These are phyloP conservation scores for Amanita bisporigera DNA, from an alignment of 1,284 basidiomycete species.

Conservation along the genomic window DNA sequence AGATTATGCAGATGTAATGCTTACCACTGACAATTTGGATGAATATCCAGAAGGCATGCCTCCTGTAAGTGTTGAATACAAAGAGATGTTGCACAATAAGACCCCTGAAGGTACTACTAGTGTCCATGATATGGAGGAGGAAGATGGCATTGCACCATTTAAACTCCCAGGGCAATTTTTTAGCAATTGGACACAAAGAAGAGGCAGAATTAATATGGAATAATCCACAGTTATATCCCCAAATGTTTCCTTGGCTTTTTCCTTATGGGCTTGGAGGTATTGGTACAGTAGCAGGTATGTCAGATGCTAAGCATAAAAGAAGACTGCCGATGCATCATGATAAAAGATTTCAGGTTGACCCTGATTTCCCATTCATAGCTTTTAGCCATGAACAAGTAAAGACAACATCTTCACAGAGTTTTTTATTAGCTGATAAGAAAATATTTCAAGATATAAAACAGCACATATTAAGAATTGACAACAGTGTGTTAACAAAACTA, in stretches of 20 bases:
- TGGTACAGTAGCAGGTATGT: background rate
- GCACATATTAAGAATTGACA: background rate
- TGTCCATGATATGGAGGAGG: background rate
- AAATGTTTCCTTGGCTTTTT: background rate
- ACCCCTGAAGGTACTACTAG: no score
- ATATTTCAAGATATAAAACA: background rate
- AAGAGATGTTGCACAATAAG: background rate
- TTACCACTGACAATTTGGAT: background rate
- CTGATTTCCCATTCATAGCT: slow-evolving; percentile 44
- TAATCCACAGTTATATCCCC: background rate
- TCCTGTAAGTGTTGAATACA: background rate
- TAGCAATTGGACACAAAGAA: no score
- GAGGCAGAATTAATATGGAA: background rate
- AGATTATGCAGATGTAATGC: background rate
- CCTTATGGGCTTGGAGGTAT: background rate
- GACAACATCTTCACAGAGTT: slow-evolving; percentile 30
- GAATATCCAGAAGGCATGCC: background rate
- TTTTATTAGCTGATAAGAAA: slow-evolving; percentile 31
- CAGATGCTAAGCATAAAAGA: background rate
- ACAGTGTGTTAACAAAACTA: background rate
- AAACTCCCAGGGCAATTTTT: no score
- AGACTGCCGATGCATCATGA: slow-evolving; percentile 15
- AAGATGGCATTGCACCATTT: background rate
- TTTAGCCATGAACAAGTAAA: slow-evolving; percentile 50
- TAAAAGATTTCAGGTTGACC: slow-evolving; percentile 46